Conservation (phyloP, 2,329 filamentous ascomycete genomes). For the Alternaria sp. region DNA sequence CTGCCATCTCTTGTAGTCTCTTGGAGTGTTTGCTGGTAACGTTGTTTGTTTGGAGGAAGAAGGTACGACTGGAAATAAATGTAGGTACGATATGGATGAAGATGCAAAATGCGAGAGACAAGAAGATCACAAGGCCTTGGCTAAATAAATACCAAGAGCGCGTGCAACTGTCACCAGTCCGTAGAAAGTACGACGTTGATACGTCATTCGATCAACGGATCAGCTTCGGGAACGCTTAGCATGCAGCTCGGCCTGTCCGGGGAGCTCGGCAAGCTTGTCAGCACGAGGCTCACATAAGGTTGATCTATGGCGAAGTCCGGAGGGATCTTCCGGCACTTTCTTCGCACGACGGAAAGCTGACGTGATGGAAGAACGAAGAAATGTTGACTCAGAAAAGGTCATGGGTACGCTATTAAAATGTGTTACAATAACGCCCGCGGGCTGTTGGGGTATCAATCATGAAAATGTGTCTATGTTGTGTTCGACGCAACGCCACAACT, state of each 20-base stretch:
- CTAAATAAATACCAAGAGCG: slow-evolving; percentile 24
- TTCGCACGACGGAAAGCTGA: background rate
- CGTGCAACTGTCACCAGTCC: slow-evolving; percentile 34
- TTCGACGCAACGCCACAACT: background rate
- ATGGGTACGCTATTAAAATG: background rate
- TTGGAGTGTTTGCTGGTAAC: background rate
- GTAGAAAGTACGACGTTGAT: slow-evolving; percentile 9
- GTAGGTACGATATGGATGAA: slow-evolving; percentile 4
- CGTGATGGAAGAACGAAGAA: background rate
- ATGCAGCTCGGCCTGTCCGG: slow-evolving; percentile 27
- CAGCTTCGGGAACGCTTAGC: slow-evolving; percentile 21
- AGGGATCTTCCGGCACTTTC: slow-evolving; percentile 4
- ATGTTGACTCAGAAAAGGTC: background rate
- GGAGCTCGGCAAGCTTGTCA: slow-evolving; percentile 31
- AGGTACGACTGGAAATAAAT: background rate
- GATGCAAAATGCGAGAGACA: background rate
- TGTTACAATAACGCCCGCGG: background rate
- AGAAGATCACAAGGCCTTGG: slow-evolving; percentile 12
- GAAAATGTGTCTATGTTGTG: background rate
- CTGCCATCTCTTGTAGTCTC: slow-evolving; percentile 32
- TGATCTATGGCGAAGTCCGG: slow-evolving; percentile 16
- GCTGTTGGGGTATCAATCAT: background rate
- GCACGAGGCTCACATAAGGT: slow-evolving; percentile 16
- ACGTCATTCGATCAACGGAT: slow-evolving; percentile 39
- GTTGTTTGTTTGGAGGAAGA: background rate